A percentile compares a stretch with the other conserved stretches of the same genome.
Conservation (phyloP, 495 filamentous ascomycete species). For the Tuber calosporum region DNA sequence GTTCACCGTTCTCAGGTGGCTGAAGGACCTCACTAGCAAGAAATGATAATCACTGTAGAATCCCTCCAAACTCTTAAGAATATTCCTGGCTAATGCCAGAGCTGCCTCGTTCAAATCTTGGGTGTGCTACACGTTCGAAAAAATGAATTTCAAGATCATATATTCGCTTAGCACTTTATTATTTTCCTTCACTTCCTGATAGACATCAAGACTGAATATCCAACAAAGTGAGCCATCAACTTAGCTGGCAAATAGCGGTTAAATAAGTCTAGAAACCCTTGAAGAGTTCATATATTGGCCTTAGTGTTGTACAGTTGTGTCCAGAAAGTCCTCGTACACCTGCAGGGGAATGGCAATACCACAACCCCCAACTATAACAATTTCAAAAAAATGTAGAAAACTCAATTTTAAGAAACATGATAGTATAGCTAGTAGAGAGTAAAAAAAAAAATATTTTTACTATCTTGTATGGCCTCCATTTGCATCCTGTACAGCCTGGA, state of each 20-base stretch:
- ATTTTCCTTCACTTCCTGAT: background rate
- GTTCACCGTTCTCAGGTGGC: background rate
- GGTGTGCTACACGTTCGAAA: background rate
- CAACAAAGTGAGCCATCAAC: no score
- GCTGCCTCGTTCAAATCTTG: slow-evolving; percentile 4
- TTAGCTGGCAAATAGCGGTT: background rate
- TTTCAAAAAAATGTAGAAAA: no score
- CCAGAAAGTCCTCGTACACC: no score
- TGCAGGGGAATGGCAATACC: no score
- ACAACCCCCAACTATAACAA: no score
- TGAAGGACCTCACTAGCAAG: background rate
- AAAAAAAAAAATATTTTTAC: no score
- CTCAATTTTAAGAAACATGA: no score
- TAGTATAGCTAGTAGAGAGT: no score
- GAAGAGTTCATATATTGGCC: slow-evolving; percentile 11
- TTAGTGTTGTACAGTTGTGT: slow-evolving; percentile 9
- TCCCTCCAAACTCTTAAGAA: background rate
- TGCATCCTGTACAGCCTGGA: no score
- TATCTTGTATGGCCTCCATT: no score
- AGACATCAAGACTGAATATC: slow-evolving; percentile 1
- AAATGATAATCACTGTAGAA: slow-evolving; percentile 11
- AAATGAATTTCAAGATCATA: slow-evolving; percentile 2
- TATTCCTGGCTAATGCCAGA: background rate
- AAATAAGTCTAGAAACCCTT: slow-evolving; percentile 9
- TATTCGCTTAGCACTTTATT: slow-evolving; percentile 1